Base-by-base conservation (phyloP, 345 rosid species). In the Arabis hirsuta region DNA sequence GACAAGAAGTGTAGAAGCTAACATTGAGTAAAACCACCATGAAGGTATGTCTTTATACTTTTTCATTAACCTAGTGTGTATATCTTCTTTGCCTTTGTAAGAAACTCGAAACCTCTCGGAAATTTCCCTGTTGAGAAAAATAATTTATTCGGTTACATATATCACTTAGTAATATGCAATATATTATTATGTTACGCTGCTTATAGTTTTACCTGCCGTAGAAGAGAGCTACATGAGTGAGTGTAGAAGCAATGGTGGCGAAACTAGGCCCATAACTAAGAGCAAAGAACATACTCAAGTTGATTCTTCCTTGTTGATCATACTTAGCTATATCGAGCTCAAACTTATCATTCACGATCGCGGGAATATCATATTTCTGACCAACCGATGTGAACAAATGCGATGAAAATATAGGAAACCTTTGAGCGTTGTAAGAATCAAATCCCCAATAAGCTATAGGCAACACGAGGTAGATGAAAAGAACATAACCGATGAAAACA, bases 211-310 rank as follows among this genome's bases (percentile, higher is more conserved):
- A 92, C 95, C 95, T 90, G 68, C 98, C 98, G 59, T 88, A 86
- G 87, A 93, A 93, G 69, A 93, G 74, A 66, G 82, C 94, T 47
- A 88, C 96, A 58, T 92, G 98, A 10, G 93, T 87, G 44, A 90
- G 70, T 2, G 96, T 92, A 10, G 98, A 69, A 3, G 98, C 97
- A 80, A 93, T 87, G 43, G 94, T 85, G 7, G 98, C 98, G 29
- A 93, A 93, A 38, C 97, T 90, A 56, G 90, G 90, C 4, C 98
- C 97, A 38, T 93, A 93, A 14, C 69, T 53, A 38, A 93, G 80
- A 31, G 97, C 84, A n/a, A 93, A 90, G 76, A 93, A 85, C 88
- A 74, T 82, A 85, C 98, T 93, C 56, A 90, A 68, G 53, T 93
- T 80, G n/a, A 93, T 87, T 39, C 89, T 80, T 55, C 98, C 97